Conservation (phyloP, 176 grass and related monocot species). For the Miscanthus lutarioriparius region DNA sequence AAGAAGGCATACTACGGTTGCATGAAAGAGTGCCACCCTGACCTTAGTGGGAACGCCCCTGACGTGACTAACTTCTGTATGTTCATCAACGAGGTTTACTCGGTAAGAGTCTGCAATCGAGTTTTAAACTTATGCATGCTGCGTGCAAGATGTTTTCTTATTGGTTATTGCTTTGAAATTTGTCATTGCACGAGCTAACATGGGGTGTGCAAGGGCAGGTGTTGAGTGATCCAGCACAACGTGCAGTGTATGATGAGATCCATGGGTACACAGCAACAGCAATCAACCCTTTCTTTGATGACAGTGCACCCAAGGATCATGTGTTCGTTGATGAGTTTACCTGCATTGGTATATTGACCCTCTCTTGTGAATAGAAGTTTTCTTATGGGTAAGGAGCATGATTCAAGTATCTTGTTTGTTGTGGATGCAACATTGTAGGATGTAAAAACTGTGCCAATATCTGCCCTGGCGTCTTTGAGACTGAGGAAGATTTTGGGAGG, state of each 20-base stretch:
- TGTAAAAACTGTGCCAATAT: slow-evolving; percentile 97
- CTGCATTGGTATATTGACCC: slow-evolving; percentile 73
- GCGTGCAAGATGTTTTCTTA: neutral
- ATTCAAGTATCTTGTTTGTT: neutral
- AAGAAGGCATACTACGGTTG: slow-evolving; percentile 91
- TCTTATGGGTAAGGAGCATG: neutral
- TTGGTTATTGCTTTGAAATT: neutral
- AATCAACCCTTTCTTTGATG: slow-evolving; percentile 85
- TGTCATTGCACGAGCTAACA: slow-evolving; percentile 43
- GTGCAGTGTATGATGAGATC: slow-evolving; percentile 82
- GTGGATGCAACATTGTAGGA: slow-evolving; percentile 31
- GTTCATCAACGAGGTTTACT: slow-evolving; percentile 95
- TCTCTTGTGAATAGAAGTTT: neutral
- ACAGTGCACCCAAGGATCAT: slow-evolving; percentile 70
- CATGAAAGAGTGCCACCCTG: slow-evolving; percentile 91
- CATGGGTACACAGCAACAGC: slow-evolving; percentile 77
- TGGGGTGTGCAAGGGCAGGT: slow-evolving; percentile 53
- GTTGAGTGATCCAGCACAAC: slow-evolving; percentile 80
- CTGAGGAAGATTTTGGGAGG: slow-evolving; percentile 88
- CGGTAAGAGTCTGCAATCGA: slow-evolving; percentile 33
- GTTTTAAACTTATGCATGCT: neutral
- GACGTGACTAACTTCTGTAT: slow-evolving; percentile 83
- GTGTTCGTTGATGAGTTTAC: slow-evolving; percentile 93
- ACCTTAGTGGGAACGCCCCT: slow-evolving; percentile 73
- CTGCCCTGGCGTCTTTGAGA: slow-evolving; percentile 65